Conservation (phyloP, 768 basidiomycete genomes). For the Agrocybe pediades region DNA sequence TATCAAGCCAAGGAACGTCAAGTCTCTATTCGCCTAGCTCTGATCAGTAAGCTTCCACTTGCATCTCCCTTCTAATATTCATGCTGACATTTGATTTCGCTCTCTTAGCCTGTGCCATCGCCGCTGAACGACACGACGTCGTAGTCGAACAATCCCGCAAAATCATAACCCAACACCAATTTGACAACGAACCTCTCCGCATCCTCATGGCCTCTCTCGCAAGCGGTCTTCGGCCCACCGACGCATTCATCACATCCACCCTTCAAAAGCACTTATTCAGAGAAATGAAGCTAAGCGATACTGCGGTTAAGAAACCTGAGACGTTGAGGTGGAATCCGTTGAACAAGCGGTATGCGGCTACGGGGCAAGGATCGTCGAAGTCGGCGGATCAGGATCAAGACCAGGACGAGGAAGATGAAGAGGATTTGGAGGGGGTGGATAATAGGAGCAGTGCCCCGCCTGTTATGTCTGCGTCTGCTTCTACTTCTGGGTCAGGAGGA, state of each 20-base stretch:
- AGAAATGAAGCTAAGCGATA: constrained; percentile 72
- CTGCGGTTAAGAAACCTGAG: constrained; percentile 64
- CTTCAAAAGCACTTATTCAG: constrained; percentile 85
- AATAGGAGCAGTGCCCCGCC: constrained; percentile 1
- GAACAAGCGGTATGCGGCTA: constrained; percentile 58
- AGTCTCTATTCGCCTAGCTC: constrained; percentile 72
- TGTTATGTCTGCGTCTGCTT: constrained; percentile 10
- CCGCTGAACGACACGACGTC: constrained; percentile 50
- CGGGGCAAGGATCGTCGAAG: constrained; percentile 36
- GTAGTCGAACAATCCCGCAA: constrained; percentile 79
- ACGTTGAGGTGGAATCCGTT: constrained; percentile 60
- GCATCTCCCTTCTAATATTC: neutral
- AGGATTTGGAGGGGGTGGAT: constrained; percentile 24
- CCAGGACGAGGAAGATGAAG: constrained; percentile 35
- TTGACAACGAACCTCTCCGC: constrained; percentile 84
- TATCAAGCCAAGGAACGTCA: constrained; percentile 64
- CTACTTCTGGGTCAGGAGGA: constrained; percentile 12
- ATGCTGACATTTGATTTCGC: neutral
- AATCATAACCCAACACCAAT: constrained; percentile 75
- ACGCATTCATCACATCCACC: constrained; percentile 75
- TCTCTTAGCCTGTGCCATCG: constrained; percentile 78
- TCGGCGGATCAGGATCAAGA: constrained; percentile 40
- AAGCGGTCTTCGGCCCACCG: constrained; percentile 68
- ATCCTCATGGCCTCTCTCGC: constrained; percentile 75
- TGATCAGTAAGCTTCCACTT: constrained; percentile 60